Evolutionary conservation across 768 basidiomycete species (phyloP), one percentile per base, ranked within the genome.

Genomic region (Rubroboletus satanas): DNA sequence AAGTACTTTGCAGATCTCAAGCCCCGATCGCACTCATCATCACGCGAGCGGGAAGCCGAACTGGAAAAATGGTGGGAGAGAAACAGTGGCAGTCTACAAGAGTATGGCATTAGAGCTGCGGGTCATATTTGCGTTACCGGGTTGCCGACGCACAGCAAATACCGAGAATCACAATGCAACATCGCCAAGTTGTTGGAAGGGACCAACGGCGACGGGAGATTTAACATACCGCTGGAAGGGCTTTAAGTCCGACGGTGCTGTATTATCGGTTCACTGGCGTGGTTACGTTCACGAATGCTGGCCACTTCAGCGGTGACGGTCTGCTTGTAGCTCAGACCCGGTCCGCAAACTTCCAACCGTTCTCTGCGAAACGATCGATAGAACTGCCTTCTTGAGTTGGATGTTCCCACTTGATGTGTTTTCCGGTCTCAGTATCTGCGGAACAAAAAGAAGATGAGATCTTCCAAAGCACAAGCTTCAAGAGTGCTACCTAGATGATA

Each of bases 61-160:
- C 75, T 75, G 72, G 73, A 73, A 28, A 26, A 46, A 6, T 73
- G 74, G 72, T 73, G 74, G 73, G 47, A 32, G 11, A 55, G 66
- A 45, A 73, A 75, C 23, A 7, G 35, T 32, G 47, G 39, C 0
- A 60, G 57, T 37, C 61, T 73, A 9, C 52, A 59, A 1, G 61
- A 53, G 28, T 63, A 68, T 15, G 62, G 66, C 15, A 68, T 73
- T 58, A 52, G 56, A 7, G 62, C 63, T 42, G 62, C 58, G 0
- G 67, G 55, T 12, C 71, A 74, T 32, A 73, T 73, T 23, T 73
- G 72, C 59, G 70, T 75, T 17, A 74, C 74, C n/a, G 71, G 68
- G 2, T 52, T 69, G n/a, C 59, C 61, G 21, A 56, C 54, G 35
- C 67, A 66, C 49, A 61, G 48, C 47, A 72, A 71, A 49, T 71